Evolutionary conservation across 768 basidiomycete genomes (phyloP).

Genomic region (Russula sp.): DNA sequence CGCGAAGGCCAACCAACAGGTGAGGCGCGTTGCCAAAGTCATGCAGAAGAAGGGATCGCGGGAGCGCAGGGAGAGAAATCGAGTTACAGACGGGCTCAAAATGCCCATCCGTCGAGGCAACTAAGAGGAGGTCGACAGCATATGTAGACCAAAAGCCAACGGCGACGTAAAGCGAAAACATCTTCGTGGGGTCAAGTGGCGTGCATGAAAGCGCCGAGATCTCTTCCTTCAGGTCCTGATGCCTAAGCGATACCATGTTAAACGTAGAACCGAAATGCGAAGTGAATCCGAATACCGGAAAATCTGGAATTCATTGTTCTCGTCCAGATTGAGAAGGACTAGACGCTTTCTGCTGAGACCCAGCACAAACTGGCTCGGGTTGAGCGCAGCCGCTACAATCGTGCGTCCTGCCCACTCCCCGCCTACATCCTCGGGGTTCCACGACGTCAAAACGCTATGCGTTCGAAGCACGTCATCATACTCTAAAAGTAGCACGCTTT

Average conservation of each 20-base stretch:
- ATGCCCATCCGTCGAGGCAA: conserved; percentile 34
- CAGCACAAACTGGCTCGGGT: conserved; percentile 62
- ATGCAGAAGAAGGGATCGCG: conserved; percentile 48
- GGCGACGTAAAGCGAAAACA: conserved; percentile 49
- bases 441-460: conserved; percentile 45
- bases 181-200: conserved; percentile 49
- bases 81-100: conserved; percentile 38
- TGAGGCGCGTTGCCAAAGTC: conserved; percentile 59
- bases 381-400: conserved; percentile 68
- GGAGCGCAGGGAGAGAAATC: conserved; percentile 44
- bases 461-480: conserved; percentile 46
- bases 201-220: conserved; percentile 70
- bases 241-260: conserved; percentile 9
- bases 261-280: neutral
- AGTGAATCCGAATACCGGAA: conserved; percentile 34
- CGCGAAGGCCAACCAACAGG: conserved; percentile 68
- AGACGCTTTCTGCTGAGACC: conserved; percentile 56
- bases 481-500: conserved; percentile 54
- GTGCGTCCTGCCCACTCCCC: conserved; percentile 38
- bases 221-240: conserved; percentile 39
- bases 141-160: conserved; percentile 80
- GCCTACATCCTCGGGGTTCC: conserved; percentile 37
- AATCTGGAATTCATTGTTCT: conserved; percentile 39
- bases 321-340: conserved; percentile 48
- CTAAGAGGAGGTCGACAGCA: conserved; percentile 52